Base-by-base conservation (phyloP, 2,329 filamentous ascomycete genomes). In the Xylariaceae sp. region DNA sequence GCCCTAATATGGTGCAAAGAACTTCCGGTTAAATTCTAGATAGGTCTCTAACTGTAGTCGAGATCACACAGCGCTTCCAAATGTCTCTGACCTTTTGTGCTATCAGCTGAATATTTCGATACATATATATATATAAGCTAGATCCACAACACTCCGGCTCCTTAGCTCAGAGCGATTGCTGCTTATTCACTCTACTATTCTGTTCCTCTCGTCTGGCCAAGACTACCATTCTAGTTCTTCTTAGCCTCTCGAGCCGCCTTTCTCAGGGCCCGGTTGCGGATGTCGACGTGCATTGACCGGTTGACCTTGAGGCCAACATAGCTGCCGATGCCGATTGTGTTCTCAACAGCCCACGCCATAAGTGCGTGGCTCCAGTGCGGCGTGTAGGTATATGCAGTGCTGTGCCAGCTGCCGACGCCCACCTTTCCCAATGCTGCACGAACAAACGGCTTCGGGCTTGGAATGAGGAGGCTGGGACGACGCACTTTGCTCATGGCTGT, bases 401-500 rank as follows among this genome's bases (percentile, higher is more conserved):
- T 84, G 71, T 96, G 91, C 66, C 90, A 91, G 46, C 89, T 87
- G 59, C 91, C 90, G 53, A 84, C 85, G 44, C 94, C 94, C 68
- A 99, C 83, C 81, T 95, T 96, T 62, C 83, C 78, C 56, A 99
- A 79, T 0, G 89, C 86, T 6, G 90, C 80, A 67, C 84, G 85
- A 54, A 99, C 95, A 73, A 98, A 98, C 51, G 82, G 79, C 73
- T 88, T 89, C 12, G 94, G 90, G 57, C 83, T 92, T 8, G 95
- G 95, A 41, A 98, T 89, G 55, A 92, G 79, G 41, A 87, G 76
- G 62, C 85, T 94, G 0, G 92, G 80, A 54, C 88, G 89, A 68
- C 91, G 89, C 67, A 99, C 87, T 83, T 99, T 99, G 77, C 90
- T 94, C 95, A 99, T 99, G 70, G 94, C 92, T 1, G 91, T 94